These are phyloP conservation scores for Didymellaceae sp. DNA, from an alignment of 2,329 filamentous ascomycete species.

Conservation along the genomic window DNA sequence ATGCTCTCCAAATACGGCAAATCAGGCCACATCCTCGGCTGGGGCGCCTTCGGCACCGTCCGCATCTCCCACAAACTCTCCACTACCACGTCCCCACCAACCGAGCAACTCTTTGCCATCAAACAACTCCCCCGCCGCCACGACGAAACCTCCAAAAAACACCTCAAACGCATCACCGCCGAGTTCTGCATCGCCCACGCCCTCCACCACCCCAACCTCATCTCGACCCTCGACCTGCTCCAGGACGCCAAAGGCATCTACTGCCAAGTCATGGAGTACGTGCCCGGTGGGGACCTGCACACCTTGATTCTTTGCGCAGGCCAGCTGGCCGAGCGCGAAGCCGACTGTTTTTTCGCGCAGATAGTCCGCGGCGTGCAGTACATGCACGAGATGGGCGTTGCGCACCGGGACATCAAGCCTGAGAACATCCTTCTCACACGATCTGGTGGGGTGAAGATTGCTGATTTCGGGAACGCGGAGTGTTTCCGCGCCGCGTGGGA, in stretches of 20 bases:
- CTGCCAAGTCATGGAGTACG: slow-evolving; percentile 99
- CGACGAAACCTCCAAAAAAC: too few species aligned
- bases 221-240: background rate
- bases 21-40: too few species aligned
- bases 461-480: slow-evolving; percentile 97
- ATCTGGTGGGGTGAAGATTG: slow-evolving; percentile 92
- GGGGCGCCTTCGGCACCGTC: too few species aligned
- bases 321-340: slow-evolving; percentile 89
- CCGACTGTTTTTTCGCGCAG: slow-evolving; percentile 98
- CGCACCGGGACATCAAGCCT: slow-evolving; percentile 69
- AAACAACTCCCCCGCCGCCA: too few species aligned
- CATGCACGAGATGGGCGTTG: slow-evolving; percentile 91
- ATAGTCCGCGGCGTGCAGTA: slow-evolving; percentile 99
- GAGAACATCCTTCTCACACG: slow-evolving; percentile 95
- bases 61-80: too few species aligned
- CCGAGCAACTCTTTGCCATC: too few species aligned
- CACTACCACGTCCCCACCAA: too few species aligned
- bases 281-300: slow-evolving; percentile 93
- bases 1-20: too few species aligned
- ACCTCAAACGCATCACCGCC: too few species aligned
- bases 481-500: slow-evolving; percentile 99
- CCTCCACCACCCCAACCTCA: too few species aligned
- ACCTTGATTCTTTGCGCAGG: slow-evolving; percentile 88
- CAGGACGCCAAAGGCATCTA: background rate
- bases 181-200: too few species aligned